These are phyloP conservation scores for Avicennia marina DNA, from an alignment of 257 asterid species.

Conservation along the genomic window DNA sequence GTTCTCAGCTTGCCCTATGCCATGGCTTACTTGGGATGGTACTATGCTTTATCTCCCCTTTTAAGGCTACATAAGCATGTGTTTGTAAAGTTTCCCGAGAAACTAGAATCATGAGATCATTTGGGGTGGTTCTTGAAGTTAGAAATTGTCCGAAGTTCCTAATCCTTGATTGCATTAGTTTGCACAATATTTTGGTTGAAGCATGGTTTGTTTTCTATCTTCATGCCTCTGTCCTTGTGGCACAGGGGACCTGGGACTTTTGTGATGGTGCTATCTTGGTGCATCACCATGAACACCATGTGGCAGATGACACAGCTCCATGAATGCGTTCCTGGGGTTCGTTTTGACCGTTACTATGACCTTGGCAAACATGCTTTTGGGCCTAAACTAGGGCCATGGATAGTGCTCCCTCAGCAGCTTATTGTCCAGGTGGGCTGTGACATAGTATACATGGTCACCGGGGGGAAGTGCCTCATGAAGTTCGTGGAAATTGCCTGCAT, in stretches of 20 bases:
- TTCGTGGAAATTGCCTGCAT: slow-evolving; percentile 68
- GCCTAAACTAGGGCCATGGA: slow-evolving; percentile 67
- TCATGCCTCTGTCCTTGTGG: no score
- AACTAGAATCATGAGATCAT: no score
- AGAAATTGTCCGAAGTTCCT: no score
- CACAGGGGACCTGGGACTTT: slow-evolving; percentile 82
- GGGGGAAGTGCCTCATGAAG: slow-evolving; percentile 74
- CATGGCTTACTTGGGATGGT: slow-evolving; percentile 54
- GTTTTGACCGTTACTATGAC: slow-evolving; percentile 70
- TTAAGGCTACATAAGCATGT: no score
- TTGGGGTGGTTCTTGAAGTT: no score
- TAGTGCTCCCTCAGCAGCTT: slow-evolving; percentile 86
- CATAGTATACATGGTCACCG: slow-evolving; percentile 89
- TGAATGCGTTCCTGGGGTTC: slow-evolving; percentile 74
- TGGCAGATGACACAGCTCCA: slow-evolving; percentile 92
- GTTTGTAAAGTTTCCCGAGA: no score
- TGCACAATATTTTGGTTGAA: no score
- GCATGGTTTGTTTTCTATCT: no score
- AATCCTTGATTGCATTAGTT: no score
- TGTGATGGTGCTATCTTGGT: slow-evolving; percentile 72
- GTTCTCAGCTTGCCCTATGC: slow-evolving; percentile 40
- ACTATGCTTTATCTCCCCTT: neutral
- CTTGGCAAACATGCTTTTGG: slow-evolving; percentile 76
- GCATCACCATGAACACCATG: slow-evolving; percentile 77
- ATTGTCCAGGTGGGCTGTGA: slow-evolving; percentile 90